phyloP scores from a whole-genome alignment of 345 rosid species.

The Brassica napus region DNA sequence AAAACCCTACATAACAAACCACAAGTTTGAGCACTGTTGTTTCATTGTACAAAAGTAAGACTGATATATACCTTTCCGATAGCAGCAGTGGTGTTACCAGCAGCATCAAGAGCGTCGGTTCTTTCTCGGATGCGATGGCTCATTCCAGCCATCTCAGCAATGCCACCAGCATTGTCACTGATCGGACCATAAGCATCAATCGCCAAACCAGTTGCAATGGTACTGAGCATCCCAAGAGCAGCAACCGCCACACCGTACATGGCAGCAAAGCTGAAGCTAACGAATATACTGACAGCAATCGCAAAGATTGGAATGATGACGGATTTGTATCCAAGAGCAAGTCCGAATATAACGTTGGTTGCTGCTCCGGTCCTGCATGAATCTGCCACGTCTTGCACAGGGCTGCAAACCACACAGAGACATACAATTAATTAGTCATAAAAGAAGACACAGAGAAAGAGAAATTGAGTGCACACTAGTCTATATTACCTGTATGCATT shows the following conservation, averaged over 20 bases:
- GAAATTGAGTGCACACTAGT: not conserved
- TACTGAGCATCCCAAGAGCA: slow-evolving; percentile 80
- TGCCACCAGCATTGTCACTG: slow-evolving; percentile 83
- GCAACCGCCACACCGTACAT: slow-evolving; percentile 90
- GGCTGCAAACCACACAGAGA: slow-evolving; percentile 50
- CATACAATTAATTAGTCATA: not conserved
- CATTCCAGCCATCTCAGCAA: slow-evolving; percentile 90
- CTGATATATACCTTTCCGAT: slow-evolving; percentile 58
- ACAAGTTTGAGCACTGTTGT: not conserved
- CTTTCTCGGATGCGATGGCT: slow-evolving; percentile 73
- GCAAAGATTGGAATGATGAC: slow-evolving; percentile 84
- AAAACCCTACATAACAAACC: slow-evolving; percentile 31
- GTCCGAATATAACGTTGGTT: slow-evolving; percentile 82
- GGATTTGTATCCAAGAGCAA: slow-evolving; percentile 87
- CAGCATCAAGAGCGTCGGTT: slow-evolving; percentile 78
- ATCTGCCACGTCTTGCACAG: slow-evolving; percentile 98
- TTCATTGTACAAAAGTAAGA: not conserved
- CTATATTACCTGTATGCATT: slow-evolving; percentile 60
- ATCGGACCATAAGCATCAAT: slow-evolving; percentile 83
- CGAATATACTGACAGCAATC: slow-evolving; percentile 68
- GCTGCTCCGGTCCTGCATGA: slow-evolving; percentile 94
- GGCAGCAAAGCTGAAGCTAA: slow-evolving; percentile 79
- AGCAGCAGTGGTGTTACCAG: slow-evolving; percentile 81
- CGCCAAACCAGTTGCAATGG: slow-evolving; percentile 78
- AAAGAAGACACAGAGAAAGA: not conserved